A percentile compares a stretch with the other conserved stretches of the same genome.
Conservation (phyloP, 2,329 filamentous ascomycete genomes). For the Diaporthe caulivora region DNA sequence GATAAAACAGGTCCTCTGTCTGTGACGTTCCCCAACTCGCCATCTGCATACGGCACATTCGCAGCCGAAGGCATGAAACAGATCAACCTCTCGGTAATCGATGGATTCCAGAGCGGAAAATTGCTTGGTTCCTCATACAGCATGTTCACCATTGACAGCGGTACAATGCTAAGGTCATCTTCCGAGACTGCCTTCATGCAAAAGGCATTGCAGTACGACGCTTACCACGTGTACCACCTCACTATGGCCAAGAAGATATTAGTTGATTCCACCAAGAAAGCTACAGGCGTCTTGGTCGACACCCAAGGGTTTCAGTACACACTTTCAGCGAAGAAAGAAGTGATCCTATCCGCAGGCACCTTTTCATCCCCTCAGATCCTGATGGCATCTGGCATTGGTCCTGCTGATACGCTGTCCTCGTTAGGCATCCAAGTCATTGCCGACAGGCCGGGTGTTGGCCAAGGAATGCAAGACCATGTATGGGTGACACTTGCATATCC, state of each 20-base stretch:
- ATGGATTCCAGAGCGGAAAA: neutral
- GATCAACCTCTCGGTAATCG: neutral
- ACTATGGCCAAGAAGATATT: constrained; percentile 16
- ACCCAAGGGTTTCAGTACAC: constrained; percentile 9
- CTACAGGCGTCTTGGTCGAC: constrained; percentile 16
- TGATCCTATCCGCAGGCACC: constrained; percentile 70
- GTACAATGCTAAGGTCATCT: neutral
- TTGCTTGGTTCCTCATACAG: constrained; percentile 12
- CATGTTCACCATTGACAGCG: constrained; percentile 16
- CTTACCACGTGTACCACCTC: neutral
- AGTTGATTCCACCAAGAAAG: constrained; percentile 8
- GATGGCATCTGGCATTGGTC: constrained; percentile 72
- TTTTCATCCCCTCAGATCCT: constrained; percentile 68
- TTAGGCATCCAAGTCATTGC: constrained; percentile 58
- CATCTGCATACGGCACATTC: constrained; percentile 1
- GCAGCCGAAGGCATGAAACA: neutral
- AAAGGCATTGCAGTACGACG: neutral
- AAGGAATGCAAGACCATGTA: constrained; percentile 62
- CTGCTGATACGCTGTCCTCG: constrained; percentile 54
- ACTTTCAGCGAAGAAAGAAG: constrained; percentile 52
- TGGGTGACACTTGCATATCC: neutral
- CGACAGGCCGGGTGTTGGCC: constrained; percentile 58
- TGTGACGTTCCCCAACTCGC: neutral
- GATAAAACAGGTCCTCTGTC: neutral
- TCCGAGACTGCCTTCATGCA: constrained; percentile 16